Conservation (phyloP, 2,329 filamentous ascomycete genomes). For the Claviceps fusiformis region DNA sequence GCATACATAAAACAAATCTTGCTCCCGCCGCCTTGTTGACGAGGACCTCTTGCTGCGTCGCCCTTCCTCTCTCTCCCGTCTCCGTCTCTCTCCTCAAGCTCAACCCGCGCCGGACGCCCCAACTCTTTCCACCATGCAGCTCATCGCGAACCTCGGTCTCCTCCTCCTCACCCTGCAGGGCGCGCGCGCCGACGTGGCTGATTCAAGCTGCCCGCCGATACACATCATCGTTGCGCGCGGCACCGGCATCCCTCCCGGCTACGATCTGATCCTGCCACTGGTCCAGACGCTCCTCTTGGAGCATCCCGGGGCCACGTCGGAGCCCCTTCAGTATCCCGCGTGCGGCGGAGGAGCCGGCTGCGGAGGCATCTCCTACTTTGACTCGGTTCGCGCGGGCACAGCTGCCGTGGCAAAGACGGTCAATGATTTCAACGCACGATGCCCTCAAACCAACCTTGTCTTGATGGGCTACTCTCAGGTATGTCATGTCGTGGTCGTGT, state of each 20-base stretch:
- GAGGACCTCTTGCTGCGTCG: no score
- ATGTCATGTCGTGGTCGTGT: constrained; percentile 3
- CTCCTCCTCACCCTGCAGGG: background rate
- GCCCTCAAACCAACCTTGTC: constrained; percentile 43
- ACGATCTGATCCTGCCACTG: constrained; percentile 34
- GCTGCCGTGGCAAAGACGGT: constrained; percentile 19
- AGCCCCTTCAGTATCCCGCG: constrained; percentile 46
- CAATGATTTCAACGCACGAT: constrained; percentile 41
- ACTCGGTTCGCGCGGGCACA: constrained; percentile 25
- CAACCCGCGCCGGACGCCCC: background rate
- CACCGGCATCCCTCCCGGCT: constrained; percentile 36
- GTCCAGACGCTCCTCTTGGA: constrained; percentile 37
- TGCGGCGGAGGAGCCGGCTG: constrained; percentile 47
- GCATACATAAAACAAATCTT: no score
- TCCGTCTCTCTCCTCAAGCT: no score
- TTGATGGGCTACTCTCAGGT: constrained; percentile 50
- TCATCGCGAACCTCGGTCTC: background rate
- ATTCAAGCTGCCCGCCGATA: constrained; percentile 11
- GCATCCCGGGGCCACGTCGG: constrained; percentile 37
- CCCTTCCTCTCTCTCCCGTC: no score
- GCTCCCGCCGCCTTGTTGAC: no score
- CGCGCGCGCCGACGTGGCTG: background rate
- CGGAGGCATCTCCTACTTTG: constrained; percentile 44
- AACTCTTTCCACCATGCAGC: background rate
- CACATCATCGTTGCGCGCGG: constrained; percentile 35